These are phyloP conservation scores for Tephrocybe sp. DNA, from an alignment of 768 basidiomycete species.

Conservation along the genomic window DNA sequence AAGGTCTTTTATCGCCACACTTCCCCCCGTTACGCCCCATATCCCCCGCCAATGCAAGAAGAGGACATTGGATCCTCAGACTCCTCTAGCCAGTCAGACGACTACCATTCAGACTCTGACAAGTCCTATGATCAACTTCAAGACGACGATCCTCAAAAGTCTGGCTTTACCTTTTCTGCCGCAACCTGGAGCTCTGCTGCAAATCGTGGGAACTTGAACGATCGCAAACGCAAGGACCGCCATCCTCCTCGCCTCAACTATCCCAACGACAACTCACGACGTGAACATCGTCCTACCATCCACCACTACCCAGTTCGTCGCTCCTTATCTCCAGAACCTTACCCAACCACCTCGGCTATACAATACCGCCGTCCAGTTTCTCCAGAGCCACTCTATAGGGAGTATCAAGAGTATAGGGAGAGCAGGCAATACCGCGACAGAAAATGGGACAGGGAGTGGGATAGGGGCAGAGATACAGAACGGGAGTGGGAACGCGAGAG, in stretches of 20 bases:
- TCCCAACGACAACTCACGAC: neutral
- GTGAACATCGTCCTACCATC: neutral
- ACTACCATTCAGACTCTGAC: neutral
- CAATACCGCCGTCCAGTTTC: neutral
- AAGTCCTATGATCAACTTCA: neutral
- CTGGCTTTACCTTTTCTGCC: conserved; percentile 9
- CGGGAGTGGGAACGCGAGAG: neutral
- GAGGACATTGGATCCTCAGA: conserved; percentile 10
- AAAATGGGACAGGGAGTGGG: neutral
- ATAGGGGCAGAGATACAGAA: neutral
- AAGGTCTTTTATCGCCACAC: neutral
- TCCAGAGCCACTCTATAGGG: neutral
- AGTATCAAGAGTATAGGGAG: conserved; percentile 6
- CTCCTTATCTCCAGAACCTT: neutral
- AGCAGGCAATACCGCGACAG: neutral
- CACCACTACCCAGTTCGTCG: neutral
- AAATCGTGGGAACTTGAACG: neutral
- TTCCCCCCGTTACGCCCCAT: neutral
- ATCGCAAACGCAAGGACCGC: neutral
- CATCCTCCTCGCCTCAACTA: neutral
- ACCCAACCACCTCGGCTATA: neutral
- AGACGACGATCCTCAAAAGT: neutral
- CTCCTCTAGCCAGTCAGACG: neutral
- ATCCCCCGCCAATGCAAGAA: conserved; percentile 2
- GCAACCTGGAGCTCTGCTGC: conserved; percentile 4